These are phyloP conservation scores for Diplodia mutila DNA, from an alignment of 2,329 filamentous ascomycete genomes.

Conservation along the genomic window DNA sequence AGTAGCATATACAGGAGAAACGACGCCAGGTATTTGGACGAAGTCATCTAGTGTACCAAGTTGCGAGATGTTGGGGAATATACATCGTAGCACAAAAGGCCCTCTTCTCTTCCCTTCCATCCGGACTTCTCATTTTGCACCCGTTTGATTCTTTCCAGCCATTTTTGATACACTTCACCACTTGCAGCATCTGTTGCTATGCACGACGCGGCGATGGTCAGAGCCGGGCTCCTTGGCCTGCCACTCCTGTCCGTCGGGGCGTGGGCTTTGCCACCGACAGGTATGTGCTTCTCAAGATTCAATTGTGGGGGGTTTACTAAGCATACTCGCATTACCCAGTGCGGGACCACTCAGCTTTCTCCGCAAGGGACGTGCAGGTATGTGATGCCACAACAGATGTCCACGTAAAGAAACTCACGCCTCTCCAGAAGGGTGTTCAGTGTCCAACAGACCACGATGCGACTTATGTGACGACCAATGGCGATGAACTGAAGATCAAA, in stretches of 20 bases:
- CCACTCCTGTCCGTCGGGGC: not conserved
- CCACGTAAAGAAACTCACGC: not conserved
- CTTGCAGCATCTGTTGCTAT: not conserved
- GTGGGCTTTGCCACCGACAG: not conserved
- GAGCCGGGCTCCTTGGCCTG: not conserved
- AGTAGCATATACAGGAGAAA: not conserved
- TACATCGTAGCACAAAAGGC: slow-evolving; percentile 2
- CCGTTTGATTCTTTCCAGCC: not conserved
- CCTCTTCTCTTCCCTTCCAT: not conserved
- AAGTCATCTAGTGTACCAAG: not conserved
- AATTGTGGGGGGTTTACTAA: not conserved
- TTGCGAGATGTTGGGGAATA: not conserved
- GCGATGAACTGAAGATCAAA: not conserved
- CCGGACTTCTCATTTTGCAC: not conserved
- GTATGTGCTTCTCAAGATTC: not conserved
- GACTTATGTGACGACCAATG: not conserved
- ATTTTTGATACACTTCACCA: not conserved
- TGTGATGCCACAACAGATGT: not conserved
- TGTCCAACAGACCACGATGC: not conserved
- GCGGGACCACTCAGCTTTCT: too few relatives aligned
- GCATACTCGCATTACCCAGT: not conserved
- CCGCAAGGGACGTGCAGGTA: not conserved
- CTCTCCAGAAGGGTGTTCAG: not conserved
- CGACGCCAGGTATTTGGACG: not conserved
- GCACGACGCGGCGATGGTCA: not conserved